A percentile compares a stretch with the other conserved stretches of the same genome.
Conservation (phyloP, 768 basidiomycete genomes). For the Lactifluus subvellereus region DNA sequence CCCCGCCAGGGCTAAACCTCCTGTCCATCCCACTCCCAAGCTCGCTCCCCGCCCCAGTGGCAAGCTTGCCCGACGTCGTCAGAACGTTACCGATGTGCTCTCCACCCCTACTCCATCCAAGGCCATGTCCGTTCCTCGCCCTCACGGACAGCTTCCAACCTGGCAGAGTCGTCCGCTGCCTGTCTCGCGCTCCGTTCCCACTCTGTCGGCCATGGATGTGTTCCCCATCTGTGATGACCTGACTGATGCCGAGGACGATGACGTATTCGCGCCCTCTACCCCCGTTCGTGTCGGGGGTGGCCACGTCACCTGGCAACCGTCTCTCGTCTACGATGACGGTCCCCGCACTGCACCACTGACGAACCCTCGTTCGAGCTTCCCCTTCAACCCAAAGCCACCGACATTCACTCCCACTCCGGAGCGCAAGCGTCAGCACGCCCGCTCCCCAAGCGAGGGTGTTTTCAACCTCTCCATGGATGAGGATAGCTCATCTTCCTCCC, state of each 20-base stretch:
- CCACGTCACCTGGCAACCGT: slow-evolving; percentile 31
- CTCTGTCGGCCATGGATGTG: slow-evolving; percentile 31
- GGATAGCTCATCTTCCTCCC: slow-evolving; percentile 38
- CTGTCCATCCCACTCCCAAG: slow-evolving; percentile 34
- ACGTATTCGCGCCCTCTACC: slow-evolving; percentile 45
- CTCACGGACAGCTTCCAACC: slow-evolving; percentile 14
- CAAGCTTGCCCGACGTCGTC: slow-evolving; percentile 56
- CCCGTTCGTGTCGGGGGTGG: slow-evolving; percentile 39
- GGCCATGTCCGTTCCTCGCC: slow-evolving; percentile 48
- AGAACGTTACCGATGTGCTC: slow-evolving; percentile 31
- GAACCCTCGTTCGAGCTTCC: slow-evolving; percentile 33
- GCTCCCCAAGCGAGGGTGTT: slow-evolving; percentile 68
- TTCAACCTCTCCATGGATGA: slow-evolving; percentile 74
- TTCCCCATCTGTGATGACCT: slow-evolving; percentile 75
- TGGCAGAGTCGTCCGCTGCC: slow-evolving; percentile 21
- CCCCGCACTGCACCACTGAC: slow-evolving; percentile 48
- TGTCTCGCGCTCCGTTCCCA: slow-evolving; percentile 50
- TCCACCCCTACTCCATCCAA: slow-evolving; percentile 38
- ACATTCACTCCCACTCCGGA: slow-evolving; percentile 39
- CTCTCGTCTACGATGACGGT: slow-evolving; percentile 34
- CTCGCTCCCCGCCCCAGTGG: slow-evolving; percentile 46
- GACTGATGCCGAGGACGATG: slow-evolving; percentile 40
- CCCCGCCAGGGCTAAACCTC: slow-evolving; percentile 28
- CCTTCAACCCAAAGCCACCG: slow-evolving; percentile 33
- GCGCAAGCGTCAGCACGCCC: slow-evolving; percentile 40